Conservation (phyloP, 2,329 filamentous ascomycete genomes). For the Aureobasidium uvarum region DNA sequence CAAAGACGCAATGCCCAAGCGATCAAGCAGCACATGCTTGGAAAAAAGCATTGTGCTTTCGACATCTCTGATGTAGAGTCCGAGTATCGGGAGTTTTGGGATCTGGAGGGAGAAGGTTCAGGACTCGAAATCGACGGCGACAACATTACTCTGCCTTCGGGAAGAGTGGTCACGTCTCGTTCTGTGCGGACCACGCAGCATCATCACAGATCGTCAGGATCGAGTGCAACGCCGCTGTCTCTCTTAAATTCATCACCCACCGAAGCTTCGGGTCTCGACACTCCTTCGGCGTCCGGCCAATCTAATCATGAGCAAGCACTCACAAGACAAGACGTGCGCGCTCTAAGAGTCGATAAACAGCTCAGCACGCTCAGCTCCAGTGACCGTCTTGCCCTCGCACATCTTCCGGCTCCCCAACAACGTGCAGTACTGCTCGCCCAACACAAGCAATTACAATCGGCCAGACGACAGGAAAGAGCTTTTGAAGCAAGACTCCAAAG, state of each 20-base stretch:
- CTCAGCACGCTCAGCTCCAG: neutral
- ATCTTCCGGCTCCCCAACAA: slow-evolving; percentile 4
- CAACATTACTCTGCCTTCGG: neutral
- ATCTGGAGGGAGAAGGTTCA: slow-evolving; percentile 57
- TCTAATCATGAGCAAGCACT: neutral
- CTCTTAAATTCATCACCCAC: neutral
- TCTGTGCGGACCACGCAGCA: neutral
- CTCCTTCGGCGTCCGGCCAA: neutral
- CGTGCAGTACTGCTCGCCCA: neutral
- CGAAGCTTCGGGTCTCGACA: neutral
- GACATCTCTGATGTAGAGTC: slow-evolving; percentile 84
- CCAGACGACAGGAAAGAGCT: neutral
- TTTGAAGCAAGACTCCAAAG: slow-evolving; percentile 3
- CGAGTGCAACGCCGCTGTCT: neutral
- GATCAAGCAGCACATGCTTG: slow-evolving; percentile 94
- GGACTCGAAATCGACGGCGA: neutral
- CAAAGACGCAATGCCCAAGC: slow-evolving; percentile 73
- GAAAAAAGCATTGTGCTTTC: slow-evolving; percentile 94
- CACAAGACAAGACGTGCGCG: slow-evolving; percentile 12
- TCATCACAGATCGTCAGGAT: neutral
- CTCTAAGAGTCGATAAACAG: neutral
- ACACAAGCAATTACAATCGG: slow-evolving; percentile 2
- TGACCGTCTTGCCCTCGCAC: slow-evolving; percentile 1
- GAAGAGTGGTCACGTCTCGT: neutral
- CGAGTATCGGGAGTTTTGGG: slow-evolving; percentile 93